Percentiles rank a stretch among this genome's conserved stretches.
Evolutionary conservation across 768 basidiomycete genomes (phyloP).

Genomic region (Plicaturopsis crispa): DNA sequence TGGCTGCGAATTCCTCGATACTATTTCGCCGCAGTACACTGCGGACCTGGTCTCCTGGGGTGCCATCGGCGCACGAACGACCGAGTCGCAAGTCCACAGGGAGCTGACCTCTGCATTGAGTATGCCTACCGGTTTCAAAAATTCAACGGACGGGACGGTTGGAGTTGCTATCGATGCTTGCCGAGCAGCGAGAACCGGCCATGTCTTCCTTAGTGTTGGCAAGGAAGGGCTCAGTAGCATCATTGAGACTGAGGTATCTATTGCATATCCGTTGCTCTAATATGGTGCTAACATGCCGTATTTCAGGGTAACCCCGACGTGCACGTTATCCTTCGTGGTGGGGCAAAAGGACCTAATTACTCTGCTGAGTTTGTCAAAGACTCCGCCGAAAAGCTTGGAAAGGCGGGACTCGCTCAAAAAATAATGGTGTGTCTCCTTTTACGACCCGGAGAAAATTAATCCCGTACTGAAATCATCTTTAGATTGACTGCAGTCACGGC

Average conservation of each 20-base stretch:
- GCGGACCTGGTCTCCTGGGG: conserved; percentile 94
- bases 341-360: conserved; percentile 86
- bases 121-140: conserved; percentile 98
- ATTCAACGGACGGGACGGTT: conserved; percentile 91
- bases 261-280: neutral
- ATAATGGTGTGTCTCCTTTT: conserved; percentile 63
- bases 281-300: conserved; percentile 2
- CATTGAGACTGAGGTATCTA: conserved; percentile 79
- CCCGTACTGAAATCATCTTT: conserved; percentile 2
- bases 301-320: conserved; percentile 81
- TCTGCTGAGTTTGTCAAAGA: conserved; percentile 71
- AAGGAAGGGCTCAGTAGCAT: conserved; percentile 95
- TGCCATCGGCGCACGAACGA: conserved; percentile 90
- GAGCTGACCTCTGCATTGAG: conserved; percentile 84
- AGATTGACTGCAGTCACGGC: conserved; percentile 97
- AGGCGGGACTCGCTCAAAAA: conserved; percentile 70
- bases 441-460: conserved; percentile 4
- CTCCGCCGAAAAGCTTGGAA: conserved; percentile 64
- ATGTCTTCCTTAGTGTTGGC: conserved; percentile 95
- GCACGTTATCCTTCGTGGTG: conserved; percentile 92
- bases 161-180: conserved; percentile 94
- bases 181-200: conserved; percentile 81
- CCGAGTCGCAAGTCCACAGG: conserved; percentile 89
- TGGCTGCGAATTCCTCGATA: conserved; percentile 94
- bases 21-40: conserved; percentile 78